phyloP scores from a whole-genome alignment of 2,329 filamentous ascomycete genomes.

The Ophiostoma pallidulum region DNA sequence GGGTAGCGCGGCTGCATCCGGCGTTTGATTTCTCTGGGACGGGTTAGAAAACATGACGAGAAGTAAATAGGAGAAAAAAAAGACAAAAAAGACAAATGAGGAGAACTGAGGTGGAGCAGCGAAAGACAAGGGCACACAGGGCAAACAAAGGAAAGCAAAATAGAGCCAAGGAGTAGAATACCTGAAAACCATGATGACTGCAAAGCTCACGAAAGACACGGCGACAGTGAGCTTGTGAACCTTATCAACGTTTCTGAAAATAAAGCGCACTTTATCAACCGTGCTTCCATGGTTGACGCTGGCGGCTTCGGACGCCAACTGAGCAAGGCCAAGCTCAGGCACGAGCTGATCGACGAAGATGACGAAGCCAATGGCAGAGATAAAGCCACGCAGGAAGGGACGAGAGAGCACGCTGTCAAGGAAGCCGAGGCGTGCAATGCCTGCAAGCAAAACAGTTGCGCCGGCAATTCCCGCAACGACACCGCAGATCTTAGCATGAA shows the following conservation, averaged over 20 bases:
- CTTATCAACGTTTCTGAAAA: constrained; percentile 55
- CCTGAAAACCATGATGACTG: constrained; percentile 84
- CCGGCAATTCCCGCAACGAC: constrained; percentile 83
- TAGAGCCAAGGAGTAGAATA: constrained; percentile 29
- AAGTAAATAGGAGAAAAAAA: too few relatives aligned
- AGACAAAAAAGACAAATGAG: too few relatives aligned
- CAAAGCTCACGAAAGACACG: constrained; percentile 71
- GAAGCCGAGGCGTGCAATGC: constrained; percentile 78
- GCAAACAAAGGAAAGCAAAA: not conserved
- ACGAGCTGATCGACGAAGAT: constrained; percentile 93
- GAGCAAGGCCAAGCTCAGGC: constrained; percentile 72
- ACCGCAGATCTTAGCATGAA: constrained; percentile 77
- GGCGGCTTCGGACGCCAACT: constrained; percentile 49
- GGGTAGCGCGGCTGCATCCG: constrained; percentile 70
- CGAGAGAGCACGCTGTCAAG: constrained; percentile 88
- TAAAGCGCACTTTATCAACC: constrained; percentile 74
- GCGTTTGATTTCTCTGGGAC: constrained; percentile 68
- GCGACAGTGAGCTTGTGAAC: constrained; percentile 66
- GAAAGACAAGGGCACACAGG: not conserved
- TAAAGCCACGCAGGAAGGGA: constrained; percentile 89
- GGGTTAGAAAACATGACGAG: too few relatives aligned
- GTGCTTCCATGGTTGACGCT: constrained; percentile 76
- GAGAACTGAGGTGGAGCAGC: too few relatives aligned
- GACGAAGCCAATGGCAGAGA: constrained; percentile 92
- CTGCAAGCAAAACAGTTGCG: constrained; percentile 78